These are phyloP conservation scores for Tricholoma saponaceum DNA, from an alignment of 768 basidiomycete species.

Conservation along the genomic window DNA sequence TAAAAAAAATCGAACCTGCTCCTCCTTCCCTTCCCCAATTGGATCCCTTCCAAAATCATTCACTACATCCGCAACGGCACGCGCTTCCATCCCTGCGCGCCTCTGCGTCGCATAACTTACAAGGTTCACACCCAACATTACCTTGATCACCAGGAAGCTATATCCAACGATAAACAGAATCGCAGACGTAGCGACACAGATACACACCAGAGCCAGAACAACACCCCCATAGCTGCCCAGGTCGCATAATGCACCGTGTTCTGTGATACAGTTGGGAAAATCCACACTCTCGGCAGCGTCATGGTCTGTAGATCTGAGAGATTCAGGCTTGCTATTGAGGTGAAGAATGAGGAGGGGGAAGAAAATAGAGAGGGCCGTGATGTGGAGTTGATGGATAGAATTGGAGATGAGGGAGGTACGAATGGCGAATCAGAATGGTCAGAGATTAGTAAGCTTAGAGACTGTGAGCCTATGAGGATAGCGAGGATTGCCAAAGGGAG, in stretches of 20 bases:
- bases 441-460: slow-evolving; percentile 56
- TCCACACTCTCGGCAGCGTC: slow-evolving; percentile 26
- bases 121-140: slow-evolving; percentile 88
- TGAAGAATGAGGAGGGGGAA: neutral
- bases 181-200: slow-evolving; percentile 14
- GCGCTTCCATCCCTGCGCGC: slow-evolving; percentile 71
- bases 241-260: slow-evolving; percentile 53
- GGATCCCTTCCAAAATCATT: slow-evolving; percentile 91
- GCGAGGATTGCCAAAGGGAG: slow-evolving; percentile 86
- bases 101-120: slow-evolving; percentile 79
- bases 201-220: slow-evolving; percentile 83
- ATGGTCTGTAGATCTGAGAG: neutral
- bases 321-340: neutral
- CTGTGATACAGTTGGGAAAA: slow-evolving; percentile 38
- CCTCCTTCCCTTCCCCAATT: slow-evolving; percentile 86
- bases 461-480: slow-evolving; percentile 73
- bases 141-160: slow-evolving; percentile 82
- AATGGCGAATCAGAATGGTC: slow-evolving; percentile 30
- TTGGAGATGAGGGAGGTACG: neutral
- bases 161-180: neutral
- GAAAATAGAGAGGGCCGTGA: slow-evolving; percentile 25
- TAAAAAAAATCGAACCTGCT: slow-evolving; percentile 51
- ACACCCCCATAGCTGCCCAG: slow-evolving; percentile 58
- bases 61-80: slow-evolving; percentile 67
- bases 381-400: neutral